Evolutionary conservation across 2,329 filamentous ascomycete species (phyloP), one percentile per base, ranked within the genome.

Genomic region (Ophiostoma sp.): DNA sequence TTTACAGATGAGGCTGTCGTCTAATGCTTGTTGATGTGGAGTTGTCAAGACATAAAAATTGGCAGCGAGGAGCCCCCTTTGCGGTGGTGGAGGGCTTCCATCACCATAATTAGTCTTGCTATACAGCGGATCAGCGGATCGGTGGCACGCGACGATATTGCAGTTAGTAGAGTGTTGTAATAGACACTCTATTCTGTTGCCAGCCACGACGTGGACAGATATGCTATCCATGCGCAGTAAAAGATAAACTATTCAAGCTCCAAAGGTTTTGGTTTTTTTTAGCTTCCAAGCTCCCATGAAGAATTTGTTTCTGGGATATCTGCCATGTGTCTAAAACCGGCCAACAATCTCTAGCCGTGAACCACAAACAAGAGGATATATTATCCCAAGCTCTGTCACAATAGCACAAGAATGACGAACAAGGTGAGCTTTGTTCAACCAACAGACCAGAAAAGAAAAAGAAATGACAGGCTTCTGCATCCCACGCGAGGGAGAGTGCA

Each of bases 401-500:
- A 48, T 48, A 48, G 17, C 15, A 48, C 15, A 48, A 12, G 15
- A 17, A 17, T 45, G 4, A 15, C 42, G 19, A 48, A 48, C 42
- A 48, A 48, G 42, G 3, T 36, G 59, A 25, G 31, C 31, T 39
- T 39, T 36, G 57, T 33, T 11, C 19, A 39, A 25, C 33, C 33
- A 63, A 63, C 33, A 63, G 59, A 39, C 59, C 19, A 17, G 36
- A 66, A 66, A 66, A 25, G 15, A 68, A 50, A 50, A 5, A 42
- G n/a, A 33, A n/a, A 11, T 3, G 25, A 33, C 25, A 68, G 42
- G 64, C 39, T 31, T n/a, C 42, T 33, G 42, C 11, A 50, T 50
- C 42, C 42, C 64, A 69, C 28, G 42, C 25, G 64, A 52, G 42
- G 42, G 64, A 66, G 36, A 45, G n/a, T 61, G 57, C 57, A 31